These are phyloP conservation scores for Cercospora brassicicola DNA, from an alignment of 2,329 filamentous ascomycete species.

Conservation along the genomic window DNA sequence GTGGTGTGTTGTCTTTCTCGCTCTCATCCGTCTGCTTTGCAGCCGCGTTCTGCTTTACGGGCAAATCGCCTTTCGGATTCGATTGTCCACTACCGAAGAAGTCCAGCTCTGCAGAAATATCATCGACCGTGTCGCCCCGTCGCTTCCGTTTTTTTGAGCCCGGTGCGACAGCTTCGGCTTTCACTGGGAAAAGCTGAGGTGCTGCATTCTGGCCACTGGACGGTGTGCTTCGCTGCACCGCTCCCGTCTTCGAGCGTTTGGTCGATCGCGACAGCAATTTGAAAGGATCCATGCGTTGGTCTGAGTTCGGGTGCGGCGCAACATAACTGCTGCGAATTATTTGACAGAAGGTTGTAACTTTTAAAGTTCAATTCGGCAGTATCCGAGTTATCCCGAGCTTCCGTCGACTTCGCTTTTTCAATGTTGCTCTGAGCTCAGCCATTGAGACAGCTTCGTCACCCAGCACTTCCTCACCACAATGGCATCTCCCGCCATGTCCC, in stretches of 20 bases:
- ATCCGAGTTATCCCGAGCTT: no score
- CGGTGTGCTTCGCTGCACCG: constrained; percentile 53
- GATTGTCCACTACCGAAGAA: constrained; percentile 42
- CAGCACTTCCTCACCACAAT: constrained; percentile 36
- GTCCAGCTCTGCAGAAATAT: constrained; percentile 43
- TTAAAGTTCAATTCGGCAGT: not conserved
- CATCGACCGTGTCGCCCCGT: constrained; percentile 28
- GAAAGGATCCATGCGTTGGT: constrained; percentile 64
- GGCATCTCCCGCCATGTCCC: constrained; percentile 50
- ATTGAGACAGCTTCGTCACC: constrained; percentile 20
- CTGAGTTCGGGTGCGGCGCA: not conserved
- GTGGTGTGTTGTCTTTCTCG: not conserved
- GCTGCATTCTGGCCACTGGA: constrained; percentile 65
- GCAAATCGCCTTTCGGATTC: not conserved
- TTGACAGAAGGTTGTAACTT: not conserved
- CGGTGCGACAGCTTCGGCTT: constrained; percentile 27
- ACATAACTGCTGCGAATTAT: not conserved
- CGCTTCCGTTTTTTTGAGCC: constrained; percentile 47
- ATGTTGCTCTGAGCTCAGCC: no score
- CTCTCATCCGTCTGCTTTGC: not conserved
- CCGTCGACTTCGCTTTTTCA: no score
- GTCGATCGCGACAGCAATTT: constrained; percentile 71
- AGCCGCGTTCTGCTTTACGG: no score
- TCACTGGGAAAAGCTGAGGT: constrained; percentile 62
- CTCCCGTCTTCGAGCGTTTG: constrained; percentile 53